These are phyloP conservation scores for Themeda triandra DNA, from an alignment of 176 grass and related monocot genomes.

Conservation along the genomic window DNA sequence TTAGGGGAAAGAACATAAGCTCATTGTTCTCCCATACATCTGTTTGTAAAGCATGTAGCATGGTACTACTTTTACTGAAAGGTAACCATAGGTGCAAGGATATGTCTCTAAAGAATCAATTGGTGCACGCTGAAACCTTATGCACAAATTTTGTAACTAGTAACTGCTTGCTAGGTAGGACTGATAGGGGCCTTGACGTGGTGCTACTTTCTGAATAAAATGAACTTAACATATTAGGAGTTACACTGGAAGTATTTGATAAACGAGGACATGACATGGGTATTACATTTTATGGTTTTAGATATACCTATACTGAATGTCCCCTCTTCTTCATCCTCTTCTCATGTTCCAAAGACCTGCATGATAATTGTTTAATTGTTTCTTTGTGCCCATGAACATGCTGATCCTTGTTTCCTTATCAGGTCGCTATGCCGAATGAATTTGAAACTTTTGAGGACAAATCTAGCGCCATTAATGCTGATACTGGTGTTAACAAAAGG, in stretches of 20 bases:
- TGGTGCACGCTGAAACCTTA: not conserved
- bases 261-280: not conserved
- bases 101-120: not conserved
- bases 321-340: not conserved
- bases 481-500: not conserved
- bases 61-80: not conserved
- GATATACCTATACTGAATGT: not conserved
- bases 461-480: not conserved
- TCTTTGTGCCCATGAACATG: not conserved
- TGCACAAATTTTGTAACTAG: not conserved
- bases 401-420: not conserved
- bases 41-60: not conserved
- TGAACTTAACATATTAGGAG: not conserved
- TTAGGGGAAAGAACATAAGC: not conserved
- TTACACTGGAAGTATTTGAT: not conserved
- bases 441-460: not conserved
- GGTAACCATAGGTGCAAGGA: not conserved
- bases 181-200: not conserved
- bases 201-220: not conserved
- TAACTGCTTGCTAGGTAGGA: not conserved
- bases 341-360: not conserved
- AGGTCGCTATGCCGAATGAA: not conserved
- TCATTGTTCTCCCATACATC: not conserved
- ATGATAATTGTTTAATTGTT: not conserved
- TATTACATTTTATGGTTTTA: not conserved